phyloP scores from a whole-genome alignment of 352 stramenopile species.

The Phytopythium mirpurense region DNA sequence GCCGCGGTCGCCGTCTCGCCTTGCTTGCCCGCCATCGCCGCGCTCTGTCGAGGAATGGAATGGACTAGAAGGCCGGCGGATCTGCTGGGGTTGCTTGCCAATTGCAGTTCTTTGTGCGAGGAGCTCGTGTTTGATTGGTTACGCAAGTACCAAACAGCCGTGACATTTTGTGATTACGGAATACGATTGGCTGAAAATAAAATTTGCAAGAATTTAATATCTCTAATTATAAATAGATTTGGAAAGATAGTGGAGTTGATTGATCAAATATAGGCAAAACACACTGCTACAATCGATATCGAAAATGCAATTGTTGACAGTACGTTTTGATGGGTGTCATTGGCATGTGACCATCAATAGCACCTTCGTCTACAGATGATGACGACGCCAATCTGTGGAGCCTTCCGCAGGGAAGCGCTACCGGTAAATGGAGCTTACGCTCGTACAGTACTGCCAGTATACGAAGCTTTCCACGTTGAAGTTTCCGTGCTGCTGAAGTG shows the following conservation, averaged over 20 bases:
- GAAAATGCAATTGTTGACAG: constrained; percentile 6
- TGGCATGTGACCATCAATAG: background rate
- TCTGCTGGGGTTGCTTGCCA: no score
- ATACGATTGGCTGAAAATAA: background rate
- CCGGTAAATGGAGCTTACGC: no score
- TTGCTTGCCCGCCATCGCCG: constrained; percentile 45
- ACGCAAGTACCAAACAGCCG: background rate
- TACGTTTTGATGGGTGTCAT: constrained; percentile 3
- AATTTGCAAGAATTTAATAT: no score
- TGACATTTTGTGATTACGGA: background rate
- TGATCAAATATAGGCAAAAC: no score
- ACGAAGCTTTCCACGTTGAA: no score
- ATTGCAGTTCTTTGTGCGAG: background rate
- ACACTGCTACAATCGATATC: background rate
- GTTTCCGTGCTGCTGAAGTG: no score
- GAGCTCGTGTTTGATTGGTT: constrained; percentile 3
- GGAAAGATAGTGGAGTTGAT: background rate
- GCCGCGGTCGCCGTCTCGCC: constrained; percentile 14
- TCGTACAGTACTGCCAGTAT: no score
- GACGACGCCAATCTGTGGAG: no score
- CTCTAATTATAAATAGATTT: background rate
- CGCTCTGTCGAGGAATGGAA: no score
- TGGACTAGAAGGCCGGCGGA: no score
- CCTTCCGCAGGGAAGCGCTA: no score
- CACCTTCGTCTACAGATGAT: no score